Percentiles rank a stretch among this genome's conserved stretches.
Evolutionary conservation across 2,329 filamentous ascomycete genomes (phyloP).

Genomic region (Diaporthe nobilis): DNA sequence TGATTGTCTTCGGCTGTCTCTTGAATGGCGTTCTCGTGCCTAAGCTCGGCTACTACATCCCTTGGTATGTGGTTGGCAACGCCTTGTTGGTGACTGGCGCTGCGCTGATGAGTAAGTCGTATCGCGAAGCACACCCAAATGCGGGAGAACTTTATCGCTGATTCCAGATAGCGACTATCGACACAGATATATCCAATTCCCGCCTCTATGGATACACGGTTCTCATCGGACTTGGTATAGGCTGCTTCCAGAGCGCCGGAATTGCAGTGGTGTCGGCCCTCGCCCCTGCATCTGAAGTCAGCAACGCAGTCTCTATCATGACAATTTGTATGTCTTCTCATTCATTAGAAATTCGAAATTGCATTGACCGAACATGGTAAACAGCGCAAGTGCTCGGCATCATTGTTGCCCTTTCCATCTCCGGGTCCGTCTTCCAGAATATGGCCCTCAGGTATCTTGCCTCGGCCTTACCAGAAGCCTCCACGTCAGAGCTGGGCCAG

Average conservation of each 20-base stretch:
- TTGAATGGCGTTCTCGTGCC: constrained; percentile 54
- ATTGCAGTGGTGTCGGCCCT: constrained; percentile 37
- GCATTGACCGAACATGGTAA: neutral
- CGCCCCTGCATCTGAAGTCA: constrained; percentile 37
- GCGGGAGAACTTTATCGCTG: neutral
- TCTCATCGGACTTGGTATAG: constrained; percentile 39
- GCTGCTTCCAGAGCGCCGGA: constrained; percentile 39
- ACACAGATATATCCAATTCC: constrained; percentile 19
- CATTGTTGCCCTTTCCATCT: constrained; percentile 34
- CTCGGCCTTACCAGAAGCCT: constrained; percentile 20
- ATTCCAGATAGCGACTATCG: constrained; percentile 34
- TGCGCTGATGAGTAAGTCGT: constrained; percentile 50
- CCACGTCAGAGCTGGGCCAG: neutral
- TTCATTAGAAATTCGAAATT: accelerated
- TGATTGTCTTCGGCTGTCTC: constrained; percentile 52
- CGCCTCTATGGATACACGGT: constrained; percentile 40
- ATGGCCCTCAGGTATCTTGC: constrained; percentile 35
- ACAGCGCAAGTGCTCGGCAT: constrained; percentile 40
- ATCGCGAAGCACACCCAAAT: too few relatives aligned
- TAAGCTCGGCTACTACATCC: constrained; percentile 53
- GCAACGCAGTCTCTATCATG: constrained; percentile 40
- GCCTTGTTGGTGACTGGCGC: constrained; percentile 51
- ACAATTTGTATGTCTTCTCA: constrained; percentile 27
- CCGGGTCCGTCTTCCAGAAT: constrained; percentile 41
- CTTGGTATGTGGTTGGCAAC: constrained; percentile 55